A percentile compares a stretch with the other conserved stretches of the same genome.
Evolutionary conservation across 2,329 filamentous ascomycete genomes (phyloP).

Genomic region (Rachicladosporium sp.): DNA sequence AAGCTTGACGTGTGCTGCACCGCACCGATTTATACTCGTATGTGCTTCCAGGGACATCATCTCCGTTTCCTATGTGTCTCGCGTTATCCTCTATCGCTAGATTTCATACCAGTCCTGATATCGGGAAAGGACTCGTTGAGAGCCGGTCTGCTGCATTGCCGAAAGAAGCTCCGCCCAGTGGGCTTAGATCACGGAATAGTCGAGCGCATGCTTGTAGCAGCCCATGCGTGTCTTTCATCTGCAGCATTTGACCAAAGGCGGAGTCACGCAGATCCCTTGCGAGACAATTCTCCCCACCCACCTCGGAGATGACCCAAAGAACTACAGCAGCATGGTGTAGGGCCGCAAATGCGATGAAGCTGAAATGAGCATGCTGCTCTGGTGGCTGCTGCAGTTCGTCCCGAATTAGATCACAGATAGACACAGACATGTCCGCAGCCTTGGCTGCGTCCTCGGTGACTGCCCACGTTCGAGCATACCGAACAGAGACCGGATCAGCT

Average conservation of each 20-base stretch:
- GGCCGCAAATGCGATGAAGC: conserved; percentile 9
- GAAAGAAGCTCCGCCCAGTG: conserved; percentile 9
- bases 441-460: conserved; percentile 6
- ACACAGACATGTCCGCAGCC: conserved; percentile 8
- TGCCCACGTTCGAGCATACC: not conserved
- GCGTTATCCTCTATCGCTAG: too few relatives aligned
- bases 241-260: not conserved
- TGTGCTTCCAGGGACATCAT: too few relatives aligned
- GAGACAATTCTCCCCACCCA: not conserved
- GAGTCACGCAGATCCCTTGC: not conserved
- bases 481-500: too few relatives aligned
- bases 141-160: conserved; percentile 8
- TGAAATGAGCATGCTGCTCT: conserved; percentile 7
- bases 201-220: conserved; percentile 8
- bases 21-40: too few relatives aligned
- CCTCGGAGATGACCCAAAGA: conserved; percentile 8
- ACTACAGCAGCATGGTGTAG: conserved; percentile 11
- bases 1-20: too few relatives aligned
- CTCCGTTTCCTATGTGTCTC: too few relatives aligned
- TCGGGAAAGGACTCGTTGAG: conserved; percentile 6
- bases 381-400: conserved; percentile 5
- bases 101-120: too few relatives aligned
- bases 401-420: conserved; percentile 7
- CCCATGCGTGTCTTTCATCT: not conserved
- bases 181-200: conserved; percentile 7